Evolutionary conservation across 192 early-diverging fungal species (phyloP).

Genomic region (Rhizophagus sp.): DNA sequence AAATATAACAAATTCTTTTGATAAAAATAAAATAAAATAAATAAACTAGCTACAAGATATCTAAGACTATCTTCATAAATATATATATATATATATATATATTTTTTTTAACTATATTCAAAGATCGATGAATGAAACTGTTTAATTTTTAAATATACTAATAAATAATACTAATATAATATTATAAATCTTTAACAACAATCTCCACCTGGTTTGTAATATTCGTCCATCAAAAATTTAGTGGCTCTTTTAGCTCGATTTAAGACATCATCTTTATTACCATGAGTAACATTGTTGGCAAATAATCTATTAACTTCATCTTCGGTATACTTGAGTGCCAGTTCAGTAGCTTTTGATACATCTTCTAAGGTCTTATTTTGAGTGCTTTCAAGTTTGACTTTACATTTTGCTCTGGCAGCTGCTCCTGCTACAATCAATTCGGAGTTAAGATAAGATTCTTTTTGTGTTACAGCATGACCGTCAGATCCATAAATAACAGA

Average conservation of each 20-base stretch:
- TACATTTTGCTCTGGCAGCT: neutral
- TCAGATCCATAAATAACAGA: neutral
- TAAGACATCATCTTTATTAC: slow-evolving; percentile 22
- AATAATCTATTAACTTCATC: slow-evolving; percentile 20
- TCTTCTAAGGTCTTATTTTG: neutral
- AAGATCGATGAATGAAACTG: too few species aligned
- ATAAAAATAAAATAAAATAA: too few species aligned
- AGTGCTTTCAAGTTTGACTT: neutral
- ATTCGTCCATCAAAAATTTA: slow-evolving; percentile 9
- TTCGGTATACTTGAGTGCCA: neutral
- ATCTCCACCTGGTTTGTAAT: neutral
- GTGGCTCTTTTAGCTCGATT: neutral
- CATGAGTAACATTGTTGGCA: slow-evolving; percentile 2
- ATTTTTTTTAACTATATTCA: too few species aligned
- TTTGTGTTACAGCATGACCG: neutral
- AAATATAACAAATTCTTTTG: too few species aligned
- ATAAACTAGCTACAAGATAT: too few species aligned
- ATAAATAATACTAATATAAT: too few species aligned
- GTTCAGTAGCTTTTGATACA: neutral
- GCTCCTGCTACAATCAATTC: slow-evolving; percentile 21
- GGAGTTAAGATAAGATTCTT: neutral
- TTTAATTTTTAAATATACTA: too few species aligned
- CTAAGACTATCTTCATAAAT: too few species aligned
- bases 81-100: too few species aligned
- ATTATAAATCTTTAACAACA: neutral